Percentiles rank a stretch among this genome's conserved stretches.
Conservation (phyloP, 805 yeast species). For the Schizosaccharomyces cryophilus region DNA sequence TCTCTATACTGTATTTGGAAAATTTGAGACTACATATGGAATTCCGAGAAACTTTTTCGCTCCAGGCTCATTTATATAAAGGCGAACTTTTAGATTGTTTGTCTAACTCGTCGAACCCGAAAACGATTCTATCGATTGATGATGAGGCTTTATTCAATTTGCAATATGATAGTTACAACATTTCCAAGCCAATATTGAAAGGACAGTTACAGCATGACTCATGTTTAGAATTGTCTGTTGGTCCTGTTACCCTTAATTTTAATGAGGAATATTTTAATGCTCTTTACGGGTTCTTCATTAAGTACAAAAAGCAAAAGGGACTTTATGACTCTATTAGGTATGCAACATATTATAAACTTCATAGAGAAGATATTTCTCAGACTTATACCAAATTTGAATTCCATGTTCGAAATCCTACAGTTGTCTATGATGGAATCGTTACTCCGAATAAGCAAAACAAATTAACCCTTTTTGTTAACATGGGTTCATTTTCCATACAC, state of each 20-base stretch:
- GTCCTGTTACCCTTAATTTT: slow-evolving; percentile 52
- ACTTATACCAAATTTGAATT: slow-evolving; percentile 28
- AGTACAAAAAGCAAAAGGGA: slow-evolving; percentile 63
- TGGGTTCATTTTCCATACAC: slow-evolving; percentile 58
- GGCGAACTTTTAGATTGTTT: not conserved
- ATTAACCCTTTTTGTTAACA: slow-evolving; percentile 31
- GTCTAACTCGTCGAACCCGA: too few species aligned
- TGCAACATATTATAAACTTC: slow-evolving; percentile 27
- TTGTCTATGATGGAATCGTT: slow-evolving; percentile 35
- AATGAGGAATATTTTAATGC: slow-evolving; percentile 58
- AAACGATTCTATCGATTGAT: slow-evolving; percentile 39
- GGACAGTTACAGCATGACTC: slow-evolving; percentile 22
- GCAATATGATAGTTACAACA: slow-evolving; percentile 58
- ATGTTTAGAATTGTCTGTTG: slow-evolving; percentile 37
- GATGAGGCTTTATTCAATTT: slow-evolving; percentile 65
- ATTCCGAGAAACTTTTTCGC: not conserved
- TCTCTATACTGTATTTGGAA: not conserved
- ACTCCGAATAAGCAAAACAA: not conserved
- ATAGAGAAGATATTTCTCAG: not conserved
- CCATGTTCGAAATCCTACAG: slow-evolving; percentile 52
- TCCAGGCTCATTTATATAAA: not conserved
- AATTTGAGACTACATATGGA: not conserved
- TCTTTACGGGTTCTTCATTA: slow-evolving; percentile 39
- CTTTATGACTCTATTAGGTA: slow-evolving; percentile 77
- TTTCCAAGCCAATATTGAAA: slow-evolving; percentile 5